Conservation (phyloP, 768 basidiomycete genomes). For the Tricholoma bakamatsutake region DNA sequence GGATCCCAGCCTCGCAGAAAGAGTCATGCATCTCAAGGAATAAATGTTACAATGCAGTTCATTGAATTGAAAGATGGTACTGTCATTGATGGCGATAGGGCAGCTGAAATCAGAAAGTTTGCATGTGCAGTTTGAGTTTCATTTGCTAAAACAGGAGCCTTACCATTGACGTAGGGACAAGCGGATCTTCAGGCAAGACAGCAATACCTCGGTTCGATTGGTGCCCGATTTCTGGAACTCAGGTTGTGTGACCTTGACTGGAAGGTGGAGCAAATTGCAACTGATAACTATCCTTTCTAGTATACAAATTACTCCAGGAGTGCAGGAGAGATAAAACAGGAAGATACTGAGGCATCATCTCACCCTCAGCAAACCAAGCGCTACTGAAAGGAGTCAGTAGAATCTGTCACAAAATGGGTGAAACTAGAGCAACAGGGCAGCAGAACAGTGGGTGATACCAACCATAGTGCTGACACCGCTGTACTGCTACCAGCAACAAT, state of each 20-base stretch:
- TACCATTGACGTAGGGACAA: slow-evolving; percentile 8
- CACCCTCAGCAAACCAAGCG: not conserved
- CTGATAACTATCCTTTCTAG: slow-evolving; percentile 15
- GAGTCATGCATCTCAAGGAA: not conserved
- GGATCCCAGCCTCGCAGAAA: not conserved
- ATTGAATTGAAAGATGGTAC: slow-evolving; percentile 6
- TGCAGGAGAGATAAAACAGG: too few species aligned
- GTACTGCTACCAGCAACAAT: too few species aligned
- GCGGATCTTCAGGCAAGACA: not conserved
- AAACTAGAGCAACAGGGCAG: too few species aligned
- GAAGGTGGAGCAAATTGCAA: slow-evolving; percentile 14
- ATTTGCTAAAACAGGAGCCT: too few species aligned
- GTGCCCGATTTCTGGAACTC: slow-evolving; percentile 10
- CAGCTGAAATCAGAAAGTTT: not conserved
- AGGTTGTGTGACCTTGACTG: slow-evolving; percentile 13
- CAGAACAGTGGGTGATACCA: too few species aligned
- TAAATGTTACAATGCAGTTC: not conserved
- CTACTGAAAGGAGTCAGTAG: not conserved
- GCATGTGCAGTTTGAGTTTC: not conserved
- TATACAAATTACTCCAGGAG: not conserved
- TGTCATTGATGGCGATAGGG: not conserved
- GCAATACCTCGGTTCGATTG: slow-evolving; percentile 11
- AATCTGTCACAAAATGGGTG: too few species aligned
- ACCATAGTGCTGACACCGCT: too few species aligned
- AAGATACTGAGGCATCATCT: too few species aligned